phyloP scores from a whole-genome alignment of 768 basidiomycete genomes.

The Phylloporus sp. region DNA sequence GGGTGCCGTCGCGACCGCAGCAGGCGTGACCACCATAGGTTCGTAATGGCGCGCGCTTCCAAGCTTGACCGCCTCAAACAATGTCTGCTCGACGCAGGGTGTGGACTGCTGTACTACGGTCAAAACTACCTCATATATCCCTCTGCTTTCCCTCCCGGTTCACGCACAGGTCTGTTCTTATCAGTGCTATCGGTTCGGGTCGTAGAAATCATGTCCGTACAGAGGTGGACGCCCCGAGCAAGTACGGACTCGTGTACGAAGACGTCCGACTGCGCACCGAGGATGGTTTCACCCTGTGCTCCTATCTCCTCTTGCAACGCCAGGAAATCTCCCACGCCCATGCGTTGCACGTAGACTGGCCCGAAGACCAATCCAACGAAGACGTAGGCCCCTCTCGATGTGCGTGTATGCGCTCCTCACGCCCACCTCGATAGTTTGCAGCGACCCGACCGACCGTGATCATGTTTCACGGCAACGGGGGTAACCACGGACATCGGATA shows the following conservation, averaged over 20 bases:
- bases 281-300: slow-evolving; percentile 67
- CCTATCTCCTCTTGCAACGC: slow-evolving; percentile 70
- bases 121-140: slow-evolving; percentile 92
- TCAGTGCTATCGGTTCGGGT: background rate
- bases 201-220: background rate
- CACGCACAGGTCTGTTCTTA: slow-evolving; percentile 58
- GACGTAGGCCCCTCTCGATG: slow-evolving; percentile 40
- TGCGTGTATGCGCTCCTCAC: background rate
- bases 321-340: slow-evolving; percentile 39
- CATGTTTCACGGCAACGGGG: slow-evolving; percentile 92
- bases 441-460: slow-evolving; percentile 73
- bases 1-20: slow-evolving; percentile 54
- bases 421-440: slow-evolving; percentile 32
- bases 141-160: slow-evolving; percentile 74
- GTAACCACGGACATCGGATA: slow-evolving; percentile 85
- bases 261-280: slow-evolving; percentile 66
- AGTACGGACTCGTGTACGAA: slow-evolving; percentile 70
- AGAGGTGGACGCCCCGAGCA: slow-evolving; percentile 70
- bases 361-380: slow-evolving; percentile 45
- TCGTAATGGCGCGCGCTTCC: slow-evolving; percentile 6
- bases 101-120: slow-evolving; percentile 75
- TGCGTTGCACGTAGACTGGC: slow-evolving; percentile 33
- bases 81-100: slow-evolving; percentile 37
- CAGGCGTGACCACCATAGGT: slow-evolving; percentile 56
- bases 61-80: background rate